Conservation (phyloP, 1,284 basidiomycete species). For the Leccinum subrobustum region DNA sequence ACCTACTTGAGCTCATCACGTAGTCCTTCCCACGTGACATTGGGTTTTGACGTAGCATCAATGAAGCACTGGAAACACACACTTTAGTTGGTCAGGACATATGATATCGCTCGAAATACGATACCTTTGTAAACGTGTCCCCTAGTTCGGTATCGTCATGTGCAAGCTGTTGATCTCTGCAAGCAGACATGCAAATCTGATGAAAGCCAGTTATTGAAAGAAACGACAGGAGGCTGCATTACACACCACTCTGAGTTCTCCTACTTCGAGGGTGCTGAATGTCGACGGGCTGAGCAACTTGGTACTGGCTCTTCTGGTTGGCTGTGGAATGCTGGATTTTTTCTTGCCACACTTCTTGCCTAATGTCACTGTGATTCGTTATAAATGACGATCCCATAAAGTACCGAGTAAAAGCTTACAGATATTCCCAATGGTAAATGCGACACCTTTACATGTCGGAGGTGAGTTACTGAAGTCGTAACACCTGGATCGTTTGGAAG, state of each 20-base stretch:
- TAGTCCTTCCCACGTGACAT: conserved; percentile 25
- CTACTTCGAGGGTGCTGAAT: conserved; percentile 6
- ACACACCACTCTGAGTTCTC: conserved; percentile 21
- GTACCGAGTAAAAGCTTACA: conserved; percentile 10
- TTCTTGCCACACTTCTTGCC: background rate
- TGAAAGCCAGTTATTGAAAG: background rate
- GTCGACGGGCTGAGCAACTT: conserved; percentile 1
- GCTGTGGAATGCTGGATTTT: background rate
- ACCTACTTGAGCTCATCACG: conserved; percentile 22
- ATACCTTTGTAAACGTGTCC: conserved; percentile 31
- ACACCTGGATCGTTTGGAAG: background rate
- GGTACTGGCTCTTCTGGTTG: conserved; percentile 8
- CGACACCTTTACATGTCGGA: conserved; percentile 9
- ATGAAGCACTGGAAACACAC: conserved; percentile 24
- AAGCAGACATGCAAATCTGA: conserved; percentile 33
- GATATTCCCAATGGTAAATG: background rate
- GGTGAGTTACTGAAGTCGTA: background rate
- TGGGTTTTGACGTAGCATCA: conserved; percentile 13
- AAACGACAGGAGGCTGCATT: background rate
- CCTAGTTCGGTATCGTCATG: background rate
- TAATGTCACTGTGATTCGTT: conserved; percentile 13
- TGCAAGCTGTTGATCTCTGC: conserved; percentile 5
- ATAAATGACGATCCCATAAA: background rate
- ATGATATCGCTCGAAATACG: background rate
- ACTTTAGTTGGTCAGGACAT: background rate